A percentile compares a stretch with the other conserved stretches of the same genome.
Evolutionary conservation across 148 eudicot genomes (phyloP).

Genomic region (Chenopodium album): DNA sequence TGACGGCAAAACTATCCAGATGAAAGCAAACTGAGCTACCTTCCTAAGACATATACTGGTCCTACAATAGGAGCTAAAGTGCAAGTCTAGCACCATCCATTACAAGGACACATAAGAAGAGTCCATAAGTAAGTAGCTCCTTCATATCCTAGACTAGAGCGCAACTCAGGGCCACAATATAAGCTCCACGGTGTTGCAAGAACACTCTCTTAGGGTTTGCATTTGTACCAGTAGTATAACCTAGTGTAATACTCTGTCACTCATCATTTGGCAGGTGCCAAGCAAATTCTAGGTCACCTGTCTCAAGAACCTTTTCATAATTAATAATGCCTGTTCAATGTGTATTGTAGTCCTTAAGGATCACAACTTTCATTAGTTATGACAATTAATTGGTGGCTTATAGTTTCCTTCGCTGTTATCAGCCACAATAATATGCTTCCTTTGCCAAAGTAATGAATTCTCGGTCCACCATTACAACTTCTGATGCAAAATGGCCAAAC

Average conservation of each 20-base stretch:
- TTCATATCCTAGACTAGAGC: conserved; percentile 75
- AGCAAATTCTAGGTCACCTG: conserved; percentile 70
- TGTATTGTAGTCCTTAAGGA: conserved; percentile 58
- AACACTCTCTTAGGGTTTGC: conserved; percentile 97
- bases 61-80: conserved; percentile 88
- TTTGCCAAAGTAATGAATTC: conserved; percentile 73
- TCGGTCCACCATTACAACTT: conserved; percentile 80
- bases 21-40: conserved; percentile 38
- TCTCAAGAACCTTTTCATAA: conserved; percentile 72
- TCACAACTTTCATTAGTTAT: conserved; percentile 77
- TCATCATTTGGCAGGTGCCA: conserved; percentile 94
- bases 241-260: conserved; percentile 86
- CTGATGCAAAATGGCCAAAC: conserved; percentile 65
- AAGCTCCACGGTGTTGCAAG: conserved; percentile 87
- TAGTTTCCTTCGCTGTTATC: conserved; percentile 50
- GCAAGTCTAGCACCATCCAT: conserved; percentile 97
- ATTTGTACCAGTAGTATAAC: conserved; percentile 94
- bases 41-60: conserved; percentile 92
- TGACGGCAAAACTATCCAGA: background rate
- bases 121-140: conserved; percentile 93
- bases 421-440: conserved; percentile 65
- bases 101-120: conserved; percentile 93
- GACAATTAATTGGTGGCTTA: conserved; percentile 65
- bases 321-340: conserved; percentile 70
- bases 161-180: conserved; percentile 72